These are phyloP conservation scores for Calocera cornea DNA, from an alignment of 768 basidiomycete genomes.

Conservation along the genomic window DNA sequence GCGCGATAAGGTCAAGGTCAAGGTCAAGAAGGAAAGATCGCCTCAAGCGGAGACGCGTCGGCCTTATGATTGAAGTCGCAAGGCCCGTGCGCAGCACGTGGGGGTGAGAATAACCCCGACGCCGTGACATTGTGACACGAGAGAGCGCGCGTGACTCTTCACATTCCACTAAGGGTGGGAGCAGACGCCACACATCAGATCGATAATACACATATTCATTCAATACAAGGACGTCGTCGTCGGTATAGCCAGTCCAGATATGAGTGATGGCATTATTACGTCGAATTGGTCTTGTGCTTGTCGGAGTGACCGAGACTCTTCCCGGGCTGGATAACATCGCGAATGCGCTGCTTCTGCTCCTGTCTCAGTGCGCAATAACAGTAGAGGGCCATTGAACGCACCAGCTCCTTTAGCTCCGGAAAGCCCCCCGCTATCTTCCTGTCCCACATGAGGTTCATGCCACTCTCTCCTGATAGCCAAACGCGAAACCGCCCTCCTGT, in stretches of 20 bases:
- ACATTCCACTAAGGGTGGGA: neutral
- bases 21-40: neutral
- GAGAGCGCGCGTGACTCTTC: neutral
- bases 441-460: conserved; percentile 57
- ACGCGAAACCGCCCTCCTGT: conserved; percentile 84
- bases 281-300: conserved; percentile 24
- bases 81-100: neutral
- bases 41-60: neutral
- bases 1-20: neutral
- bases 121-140: neutral
- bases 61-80: neutral
- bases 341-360: conserved; percentile 71
- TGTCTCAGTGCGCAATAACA: conserved; percentile 9
- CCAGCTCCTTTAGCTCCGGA: conserved; percentile 75
- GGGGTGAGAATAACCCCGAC: neutral
- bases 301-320: conserved; percentile 84
- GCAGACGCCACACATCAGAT: neutral
- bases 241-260: neutral
- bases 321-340: conserved; percentile 70
- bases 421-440: conserved; percentile 83
- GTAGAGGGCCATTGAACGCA: conserved; percentile 25
- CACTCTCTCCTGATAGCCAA: conserved; percentile 47
- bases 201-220: neutral
- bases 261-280: neutral
- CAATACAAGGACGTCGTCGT: neutral